Evolutionary conservation across 1,284 basidiomycete genomes (phyloP).

Genomic region (Cryptococcus sp.): DNA sequence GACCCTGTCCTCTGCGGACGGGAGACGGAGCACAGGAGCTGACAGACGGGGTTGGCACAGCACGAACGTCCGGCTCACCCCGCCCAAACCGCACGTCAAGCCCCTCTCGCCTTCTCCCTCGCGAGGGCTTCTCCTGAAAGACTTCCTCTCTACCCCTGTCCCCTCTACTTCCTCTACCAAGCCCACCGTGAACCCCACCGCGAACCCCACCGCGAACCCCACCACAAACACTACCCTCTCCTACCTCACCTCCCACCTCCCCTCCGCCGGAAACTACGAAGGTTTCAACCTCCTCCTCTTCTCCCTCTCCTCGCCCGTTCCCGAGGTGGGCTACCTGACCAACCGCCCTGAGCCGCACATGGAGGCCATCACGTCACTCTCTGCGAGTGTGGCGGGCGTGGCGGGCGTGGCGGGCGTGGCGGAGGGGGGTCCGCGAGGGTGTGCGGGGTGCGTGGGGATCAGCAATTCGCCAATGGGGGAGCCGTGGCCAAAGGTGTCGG

Average conservation of each 20-base stretch:
- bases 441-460: conserved; percentile 22
- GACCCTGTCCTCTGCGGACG: background rate
- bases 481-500: conserved; percentile 44
- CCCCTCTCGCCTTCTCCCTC: conserved; percentile 30
- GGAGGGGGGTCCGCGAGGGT: background rate
- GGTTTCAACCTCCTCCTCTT: conserved; percentile 49
- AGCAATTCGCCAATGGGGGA: conserved; percentile 38
- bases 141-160: conserved; percentile 27
- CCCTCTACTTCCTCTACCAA: background rate
- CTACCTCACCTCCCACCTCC: conserved; percentile 23
- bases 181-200: too few relatives aligned
- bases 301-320: conserved; percentile 15
- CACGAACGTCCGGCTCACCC: conserved; percentile 40
- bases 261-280: conserved; percentile 28
- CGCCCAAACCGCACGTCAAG: conserved; percentile 8
- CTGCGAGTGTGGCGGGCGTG: background rate
- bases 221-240: background rate
- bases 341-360: conserved; percentile 33
- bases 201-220: background rate
- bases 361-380: background rate
- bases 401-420: too few relatives aligned
- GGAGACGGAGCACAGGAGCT: background rate
- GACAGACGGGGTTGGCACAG: conserved; percentile 16
- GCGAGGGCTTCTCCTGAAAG: conserved; percentile 35
- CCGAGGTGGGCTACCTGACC: conserved; percentile 33